Base-by-base conservation (phyloP, 1,284 basidiomycete genomes). In the Kwoniella shivajii region DNA sequence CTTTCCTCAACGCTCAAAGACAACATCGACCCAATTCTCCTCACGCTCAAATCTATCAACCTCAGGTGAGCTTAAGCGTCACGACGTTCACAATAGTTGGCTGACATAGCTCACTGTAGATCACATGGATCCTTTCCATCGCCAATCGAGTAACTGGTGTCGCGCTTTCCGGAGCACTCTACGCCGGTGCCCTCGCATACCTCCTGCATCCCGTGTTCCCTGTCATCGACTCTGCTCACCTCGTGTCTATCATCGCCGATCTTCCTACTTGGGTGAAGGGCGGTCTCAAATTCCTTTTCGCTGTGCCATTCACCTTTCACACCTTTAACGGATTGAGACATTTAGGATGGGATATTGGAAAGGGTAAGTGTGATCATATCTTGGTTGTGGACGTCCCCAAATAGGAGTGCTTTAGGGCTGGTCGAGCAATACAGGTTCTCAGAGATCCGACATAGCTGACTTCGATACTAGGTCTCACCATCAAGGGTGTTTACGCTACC, bases 11-110 rank as follows among this genome's bases (percentile, higher is more conserved):
- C 82, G 77, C 84, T 63, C 93, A 97, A 78, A 86, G 95, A 63
- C 80, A 89, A 49, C 81, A 83, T 48, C 88, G 95, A 29, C 95
- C 96, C 18, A 88, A 83, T 56, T 90, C 88, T 69, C 95, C 96
- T 22, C 92, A 97, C 78, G 88, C 94, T 69, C 90, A 90, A 47
- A 97, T 98, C 79, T 99, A 98, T 81, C 90, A 96, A 77, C 92
- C 92, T 20, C 94, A 97, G 77, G 78, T 92, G 38, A 36, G 68
- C 62, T 26, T 6, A 3, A 16, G n/a, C 10, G 24, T 26, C 29
- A 20, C 37, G 16, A 22, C 16, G 13, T 14, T 22, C 10, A 11
- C 20, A 6, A 41, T 13, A 37, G n/a, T 33, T 22, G 5, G 18
- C 31, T 45, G 14, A 27, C 30, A 16, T 13, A 5, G 3, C 20